Base-by-base conservation (phyloP, 805 yeast genomes). In the Yarrowia divulgata region DNA sequence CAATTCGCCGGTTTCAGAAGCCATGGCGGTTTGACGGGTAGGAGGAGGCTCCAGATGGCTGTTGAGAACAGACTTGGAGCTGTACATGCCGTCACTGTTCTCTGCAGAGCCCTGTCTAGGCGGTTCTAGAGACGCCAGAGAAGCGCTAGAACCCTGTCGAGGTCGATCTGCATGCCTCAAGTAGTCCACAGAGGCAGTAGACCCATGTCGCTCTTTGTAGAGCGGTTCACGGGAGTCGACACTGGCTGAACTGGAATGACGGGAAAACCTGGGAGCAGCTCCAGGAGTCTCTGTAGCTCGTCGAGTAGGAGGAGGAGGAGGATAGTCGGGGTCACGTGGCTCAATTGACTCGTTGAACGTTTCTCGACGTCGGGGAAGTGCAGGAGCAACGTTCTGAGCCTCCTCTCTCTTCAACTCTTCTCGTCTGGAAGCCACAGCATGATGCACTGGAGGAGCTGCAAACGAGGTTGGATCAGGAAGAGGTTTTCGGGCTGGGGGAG, bases 381-480 rank as follows among this genome's bases (percentile, higher is more conserved):
- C 32, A 9, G 64, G 64, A 32, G 29, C 29, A 2, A 23, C 29
- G 29, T 23, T 2, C 29, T 23, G 29, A 23, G 16, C 19, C 19
- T 35, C 34, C 19, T 66, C 63, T 23, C 46, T 12, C 9, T 52
- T 52, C 16, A 34, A 9, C 19, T 42, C 48, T 23, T 60, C 68
- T 37, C 68, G n/a, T 37, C 35, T 16, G 7, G 68, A 45, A 19
- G 39, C 40, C 8, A 58, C 55, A 5, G 55, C 68, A 62, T 60
- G 55, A 19, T 60, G 55, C 12, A 60, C 67, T 3, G 69, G 68
- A 42, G 68, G 55, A 19, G 69, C 52, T 5, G 55, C 50, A 19
- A 57, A 48, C 14, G 46, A 43, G 8, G 68, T n/a, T 0, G 55
- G 54, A 19, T 58, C 67, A 4, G 66, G 66, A 1, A 60, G 42